Percentiles rank a stretch among this genome's conserved stretches.
phyloP scores from a whole-genome alignment of 768 basidiomycete species.

The Lentinus brumalis region DNA sequence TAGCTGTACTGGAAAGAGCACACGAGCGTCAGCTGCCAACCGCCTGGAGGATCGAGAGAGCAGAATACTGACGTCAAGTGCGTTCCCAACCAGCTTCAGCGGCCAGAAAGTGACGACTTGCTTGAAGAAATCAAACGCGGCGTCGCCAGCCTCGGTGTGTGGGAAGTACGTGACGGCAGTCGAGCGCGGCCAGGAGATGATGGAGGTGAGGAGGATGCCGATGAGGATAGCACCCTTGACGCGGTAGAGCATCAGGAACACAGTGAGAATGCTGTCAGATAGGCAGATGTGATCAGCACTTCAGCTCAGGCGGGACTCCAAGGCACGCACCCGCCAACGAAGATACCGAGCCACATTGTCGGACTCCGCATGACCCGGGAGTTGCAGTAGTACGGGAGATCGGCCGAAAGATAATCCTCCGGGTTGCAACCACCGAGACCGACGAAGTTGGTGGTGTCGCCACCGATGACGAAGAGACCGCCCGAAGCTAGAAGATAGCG shows the following conservation, averaged over 20 bases:
- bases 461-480: constrained; percentile 78
- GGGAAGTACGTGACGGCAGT: constrained; percentile 85
- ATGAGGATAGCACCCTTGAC: constrained; percentile 81
- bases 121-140: constrained; percentile 82
- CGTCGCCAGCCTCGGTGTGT: constrained; percentile 65
- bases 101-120: constrained; percentile 77
- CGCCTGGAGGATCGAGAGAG: not conserved
- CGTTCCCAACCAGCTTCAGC: constrained; percentile 62
- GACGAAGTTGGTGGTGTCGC: constrained; percentile 68
- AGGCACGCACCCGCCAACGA: constrained; percentile 68
- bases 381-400: constrained; percentile 62
- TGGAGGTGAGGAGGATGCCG: constrained; percentile 81
- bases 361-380: constrained; percentile 68
- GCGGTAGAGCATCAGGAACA: constrained; percentile 82
- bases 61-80: constrained; percentile 54
- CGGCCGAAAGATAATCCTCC: constrained; percentile 47
- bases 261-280: constrained; percentile 61
- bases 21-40: not conserved
- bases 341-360: constrained; percentile 88
- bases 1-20: constrained; percentile 24
- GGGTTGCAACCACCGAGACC: constrained; percentile 75
- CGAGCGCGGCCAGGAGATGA: constrained; percentile 87
- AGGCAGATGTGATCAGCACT: not conserved
- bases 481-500: constrained; percentile 47
- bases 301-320: not conserved